Percentiles rank a stretch among this genome's conserved stretches.
Evolutionary conservation across 768 basidiomycete genomes (phyloP).

Genomic region (Mycena venus): DNA sequence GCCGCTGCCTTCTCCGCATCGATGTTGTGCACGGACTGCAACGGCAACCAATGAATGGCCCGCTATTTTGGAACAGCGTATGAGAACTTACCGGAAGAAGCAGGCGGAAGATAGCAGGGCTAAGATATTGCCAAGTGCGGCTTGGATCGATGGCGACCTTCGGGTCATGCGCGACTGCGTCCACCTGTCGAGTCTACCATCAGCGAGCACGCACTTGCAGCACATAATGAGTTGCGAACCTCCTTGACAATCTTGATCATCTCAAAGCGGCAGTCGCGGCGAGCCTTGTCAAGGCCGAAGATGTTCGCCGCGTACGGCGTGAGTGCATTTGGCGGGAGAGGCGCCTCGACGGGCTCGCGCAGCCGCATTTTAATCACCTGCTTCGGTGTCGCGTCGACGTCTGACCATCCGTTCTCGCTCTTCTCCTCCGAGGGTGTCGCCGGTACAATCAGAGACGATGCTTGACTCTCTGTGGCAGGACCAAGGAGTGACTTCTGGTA

Average conservation of each 20-base stretch:
- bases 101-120: constrained; percentile 8
- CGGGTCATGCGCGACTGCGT: constrained; percentile 2
- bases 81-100: constrained; percentile 12
- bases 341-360: background rate
- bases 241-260: constrained; percentile 26
- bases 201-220: background rate
- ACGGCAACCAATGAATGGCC: background rate
- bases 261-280: constrained; percentile 18
- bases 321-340: background rate
- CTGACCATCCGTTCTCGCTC: too few relatives aligned
- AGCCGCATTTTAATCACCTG: background rate
- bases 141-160: constrained; percentile 12
- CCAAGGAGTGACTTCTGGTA: constrained; percentile 1
- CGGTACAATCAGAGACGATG: background rate
- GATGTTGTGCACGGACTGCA: constrained; percentile 3
- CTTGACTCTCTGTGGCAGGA: background rate
- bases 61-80: background rate
- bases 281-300: constrained; percentile 7
- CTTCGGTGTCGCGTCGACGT: background rate
- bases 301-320: background rate
- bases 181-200: background rate
- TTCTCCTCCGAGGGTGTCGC: background rate
- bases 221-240: background rate
- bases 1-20: background rate
- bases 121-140: background rate